Percentiles rank a stretch among this genome's conserved stretches.
These are phyloP conservation scores for Rhododendron mucronatum DNA, from an alignment of 148 eudicot species.

Conservation along the genomic window DNA sequence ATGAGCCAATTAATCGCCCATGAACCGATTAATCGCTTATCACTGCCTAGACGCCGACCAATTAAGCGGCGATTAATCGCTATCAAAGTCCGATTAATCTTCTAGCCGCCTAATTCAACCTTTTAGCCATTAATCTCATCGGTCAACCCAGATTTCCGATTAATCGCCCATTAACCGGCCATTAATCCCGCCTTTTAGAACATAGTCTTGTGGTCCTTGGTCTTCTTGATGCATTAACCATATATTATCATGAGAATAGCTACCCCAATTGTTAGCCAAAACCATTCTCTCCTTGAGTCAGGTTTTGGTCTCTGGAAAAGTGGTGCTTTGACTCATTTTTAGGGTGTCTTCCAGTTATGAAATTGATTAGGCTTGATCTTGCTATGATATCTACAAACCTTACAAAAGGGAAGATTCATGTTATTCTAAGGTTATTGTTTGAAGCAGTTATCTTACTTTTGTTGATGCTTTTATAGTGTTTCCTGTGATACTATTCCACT, in stretches of 20 bases:
- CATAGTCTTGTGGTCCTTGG: background rate
- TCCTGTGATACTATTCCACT: background rate
- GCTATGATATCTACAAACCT: background rate
- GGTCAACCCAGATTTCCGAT: too few species aligned
- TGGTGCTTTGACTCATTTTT: conserved; percentile 1
- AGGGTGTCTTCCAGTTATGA: background rate
- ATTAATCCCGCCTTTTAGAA: too few species aligned
- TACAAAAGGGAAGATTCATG: background rate
- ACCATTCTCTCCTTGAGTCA: background rate
- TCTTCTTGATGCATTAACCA: background rate
- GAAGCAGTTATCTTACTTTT: background rate
- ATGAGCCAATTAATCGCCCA: too few species aligned
- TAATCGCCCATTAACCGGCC: too few species aligned
- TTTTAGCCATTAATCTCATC: too few species aligned
- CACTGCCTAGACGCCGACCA: too few species aligned
- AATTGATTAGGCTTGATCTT: background rate
- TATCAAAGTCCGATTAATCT: too few species aligned
- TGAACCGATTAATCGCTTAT: too few species aligned
- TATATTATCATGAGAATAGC: background rate
- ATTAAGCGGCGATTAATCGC: too few species aligned
- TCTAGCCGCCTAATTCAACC: too few species aligned
- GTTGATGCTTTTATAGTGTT: background rate
- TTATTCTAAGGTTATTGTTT: background rate
- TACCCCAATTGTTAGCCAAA: background rate
- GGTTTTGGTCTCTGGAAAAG: background rate